Conservation (phyloP, 2,329 filamentous ascomycete genomes). For the Colletotrichum cereale region DNA sequence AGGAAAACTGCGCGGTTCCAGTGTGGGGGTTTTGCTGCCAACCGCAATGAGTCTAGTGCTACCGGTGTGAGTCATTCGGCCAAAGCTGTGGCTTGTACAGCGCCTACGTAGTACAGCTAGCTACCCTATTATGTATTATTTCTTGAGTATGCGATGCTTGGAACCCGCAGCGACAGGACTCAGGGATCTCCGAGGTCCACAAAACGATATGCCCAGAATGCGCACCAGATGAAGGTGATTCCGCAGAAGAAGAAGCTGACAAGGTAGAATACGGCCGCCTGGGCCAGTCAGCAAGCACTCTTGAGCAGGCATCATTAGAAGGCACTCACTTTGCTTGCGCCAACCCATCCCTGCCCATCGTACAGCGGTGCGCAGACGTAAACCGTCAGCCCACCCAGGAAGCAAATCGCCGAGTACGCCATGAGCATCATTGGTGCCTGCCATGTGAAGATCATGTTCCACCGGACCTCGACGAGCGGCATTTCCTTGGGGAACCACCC, state of each 20-base stretch:
- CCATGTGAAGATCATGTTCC: conserved; percentile 49
- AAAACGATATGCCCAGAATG: conserved; percentile 46
- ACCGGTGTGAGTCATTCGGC: conserved; percentile 38
- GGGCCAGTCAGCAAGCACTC: neutral
- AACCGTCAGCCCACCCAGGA: conserved; percentile 43
- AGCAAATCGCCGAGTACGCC: conserved; percentile 44
- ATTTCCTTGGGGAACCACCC: conserved; percentile 38
- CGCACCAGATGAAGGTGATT: conserved; percentile 45
- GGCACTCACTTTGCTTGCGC: conserved; percentile 41
- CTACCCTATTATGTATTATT: neutral
- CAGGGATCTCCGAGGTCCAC: conserved; percentile 41
- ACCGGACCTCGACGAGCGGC: conserved; percentile 42
- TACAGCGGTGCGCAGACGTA: conserved; percentile 45
- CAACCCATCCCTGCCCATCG: conserved; percentile 36
- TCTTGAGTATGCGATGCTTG: neutral
- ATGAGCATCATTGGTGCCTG: conserved; percentile 48
- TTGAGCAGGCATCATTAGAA: neutral
- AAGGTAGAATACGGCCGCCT: conserved; percentile 44
- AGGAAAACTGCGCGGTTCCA: too few species aligned
- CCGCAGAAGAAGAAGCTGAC: conserved; percentile 40
- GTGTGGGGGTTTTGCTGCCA: neutral
- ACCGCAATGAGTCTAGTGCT: neutral
- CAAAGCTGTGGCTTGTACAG: neutral
- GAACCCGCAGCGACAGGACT: neutral
- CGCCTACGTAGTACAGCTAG: too few species aligned